Evolutionary conservation across 2,329 filamentous ascomycete species (phyloP).

Genomic region (Lithohypha guttulata): DNA sequence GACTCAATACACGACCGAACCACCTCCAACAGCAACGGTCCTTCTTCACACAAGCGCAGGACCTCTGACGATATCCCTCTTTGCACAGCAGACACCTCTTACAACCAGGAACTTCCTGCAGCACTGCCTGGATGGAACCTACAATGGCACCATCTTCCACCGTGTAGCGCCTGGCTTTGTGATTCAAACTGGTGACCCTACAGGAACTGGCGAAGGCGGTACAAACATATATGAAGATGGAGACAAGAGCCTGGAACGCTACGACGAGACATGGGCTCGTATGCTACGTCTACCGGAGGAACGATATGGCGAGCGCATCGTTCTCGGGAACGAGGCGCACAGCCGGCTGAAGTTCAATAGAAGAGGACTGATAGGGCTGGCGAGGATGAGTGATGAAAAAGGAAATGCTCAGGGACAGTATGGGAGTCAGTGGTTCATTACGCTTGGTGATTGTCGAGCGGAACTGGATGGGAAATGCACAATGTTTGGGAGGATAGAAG

Average conservation of each 20-base stretch:
- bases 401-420: conserved; percentile 57
- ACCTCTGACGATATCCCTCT: conserved; percentile 83
- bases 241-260: conserved; percentile 29
- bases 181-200: conserved; percentile 88
- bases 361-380: conserved; percentile 87
- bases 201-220: conserved; percentile 65
- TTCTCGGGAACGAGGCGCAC: conserved; percentile 85
- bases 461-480: conserved; percentile 87
- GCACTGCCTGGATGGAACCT: conserved; percentile 89
- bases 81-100: conserved; percentile 85
- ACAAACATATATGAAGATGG: conserved; percentile 79
- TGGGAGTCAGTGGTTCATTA: conserved; percentile 95
- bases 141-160: conserved; percentile 88
- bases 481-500: conserved; percentile 81
- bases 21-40: conserved; percentile 83
- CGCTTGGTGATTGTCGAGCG: conserved; percentile 64
- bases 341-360: conserved; percentile 86
- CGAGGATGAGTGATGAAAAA: conserved; percentile 48
- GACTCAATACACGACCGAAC: conserved; percentile 84
- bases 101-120: conserved; percentile 94
- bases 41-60: conserved; percentile 83
- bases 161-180: conserved; percentile 86
- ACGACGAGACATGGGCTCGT: conserved; percentile 40
- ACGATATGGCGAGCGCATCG: conserved; percentile 41
- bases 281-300: conserved; percentile 40